Base-by-base conservation (phyloP, 768 basidiomycete species). In the Tulasnella sp. region DNA sequence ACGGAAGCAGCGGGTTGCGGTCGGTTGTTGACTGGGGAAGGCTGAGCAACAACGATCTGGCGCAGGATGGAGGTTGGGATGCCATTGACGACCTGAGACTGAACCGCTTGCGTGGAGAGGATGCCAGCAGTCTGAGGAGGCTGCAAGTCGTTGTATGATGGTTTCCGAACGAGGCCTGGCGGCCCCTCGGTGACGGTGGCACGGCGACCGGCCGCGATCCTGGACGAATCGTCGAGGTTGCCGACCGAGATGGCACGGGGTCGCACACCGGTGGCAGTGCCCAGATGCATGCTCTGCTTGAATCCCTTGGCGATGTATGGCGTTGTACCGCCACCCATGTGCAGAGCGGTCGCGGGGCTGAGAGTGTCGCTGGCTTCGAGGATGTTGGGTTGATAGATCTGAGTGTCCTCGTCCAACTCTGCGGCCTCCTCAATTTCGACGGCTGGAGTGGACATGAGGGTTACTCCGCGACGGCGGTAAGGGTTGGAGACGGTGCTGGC, bases 401-500 rank as follows among this genome's bases (percentile, higher is more conserved):
- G 74, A 78, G 89, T 90, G 80, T 88, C 87, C 77, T 79, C 48
- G 58, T 81, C 80, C 37, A 42, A 41, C 48, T 95, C 94, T 76
- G 94, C 93, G 76, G 95, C 94, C 24, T 94, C 92, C 81, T 92
- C 91, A n/a, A 76, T 80, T 54, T 82, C 81, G 37, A 73, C 64
- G 90, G 88, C 44, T 85, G 89, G 90, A 2, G 92, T 91, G 22
- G 91, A 85, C 58, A 94, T 87, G 81, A 94, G 87, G 4, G 93
- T 92, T 64, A 72, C 24, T 88, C 88, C 54, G 58, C 74, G 91
- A 88, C 80, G 93, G 88, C 94, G 91, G 85, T 96, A 96, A n/a
- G 96, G 94, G 84, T 95, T 93, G 18, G 96, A 97, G 22, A 98
- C 96, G 0, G 96, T 98, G 84, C 90, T 96, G 22, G 96, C 96